These are phyloP conservation scores for Podaxis mareebaensis DNA, from an alignment of 768 basidiomycete species.

Conservation along the genomic window DNA sequence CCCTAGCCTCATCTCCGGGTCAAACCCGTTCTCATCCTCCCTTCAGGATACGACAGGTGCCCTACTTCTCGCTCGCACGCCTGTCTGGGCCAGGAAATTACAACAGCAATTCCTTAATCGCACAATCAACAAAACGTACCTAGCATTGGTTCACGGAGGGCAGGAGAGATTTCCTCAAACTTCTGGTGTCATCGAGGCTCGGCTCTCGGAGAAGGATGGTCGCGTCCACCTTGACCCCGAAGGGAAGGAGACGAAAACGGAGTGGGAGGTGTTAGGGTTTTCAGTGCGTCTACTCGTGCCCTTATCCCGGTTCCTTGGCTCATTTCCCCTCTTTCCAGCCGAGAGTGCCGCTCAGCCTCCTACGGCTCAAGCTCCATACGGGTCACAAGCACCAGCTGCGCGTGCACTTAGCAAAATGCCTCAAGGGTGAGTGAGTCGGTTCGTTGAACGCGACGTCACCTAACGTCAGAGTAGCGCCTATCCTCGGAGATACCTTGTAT, in stretches of 20 bases:
- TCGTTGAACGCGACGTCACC: not conserved
- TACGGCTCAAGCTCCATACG: constrained; percentile 57
- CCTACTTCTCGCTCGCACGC: constrained; percentile 53
- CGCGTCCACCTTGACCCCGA: constrained; percentile 38
- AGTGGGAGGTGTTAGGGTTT: constrained; percentile 60
- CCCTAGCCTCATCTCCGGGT: not conserved
- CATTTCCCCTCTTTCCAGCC: constrained; percentile 26
- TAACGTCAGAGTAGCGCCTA: constrained; percentile 47
- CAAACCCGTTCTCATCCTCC: not conserved
- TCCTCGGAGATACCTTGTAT: constrained; percentile 62
- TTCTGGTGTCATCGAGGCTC: constrained; percentile 42
- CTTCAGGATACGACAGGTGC: constrained; percentile 62
- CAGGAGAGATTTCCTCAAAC: constrained; percentile 40
- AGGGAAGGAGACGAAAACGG: constrained; percentile 42
- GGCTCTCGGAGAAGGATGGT: constrained; percentile 47
- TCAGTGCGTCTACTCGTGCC: constrained; percentile 44
- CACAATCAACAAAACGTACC: constrained; percentile 56
- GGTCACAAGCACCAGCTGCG: constrained; percentile 74
- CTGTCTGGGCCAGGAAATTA: constrained; percentile 43
- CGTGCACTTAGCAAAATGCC: constrained; percentile 55
- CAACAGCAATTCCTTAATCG: constrained; percentile 54
- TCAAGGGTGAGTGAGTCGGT: constrained; percentile 40
- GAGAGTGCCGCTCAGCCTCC: constrained; percentile 52
- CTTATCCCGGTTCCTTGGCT: not conserved
- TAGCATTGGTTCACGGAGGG: constrained; percentile 63